Percentiles rank a stretch among this genome's conserved stretches.
Conservation (phyloP, 352 stramenopile genomes). For the Globisporangium takayamanum region DNA sequence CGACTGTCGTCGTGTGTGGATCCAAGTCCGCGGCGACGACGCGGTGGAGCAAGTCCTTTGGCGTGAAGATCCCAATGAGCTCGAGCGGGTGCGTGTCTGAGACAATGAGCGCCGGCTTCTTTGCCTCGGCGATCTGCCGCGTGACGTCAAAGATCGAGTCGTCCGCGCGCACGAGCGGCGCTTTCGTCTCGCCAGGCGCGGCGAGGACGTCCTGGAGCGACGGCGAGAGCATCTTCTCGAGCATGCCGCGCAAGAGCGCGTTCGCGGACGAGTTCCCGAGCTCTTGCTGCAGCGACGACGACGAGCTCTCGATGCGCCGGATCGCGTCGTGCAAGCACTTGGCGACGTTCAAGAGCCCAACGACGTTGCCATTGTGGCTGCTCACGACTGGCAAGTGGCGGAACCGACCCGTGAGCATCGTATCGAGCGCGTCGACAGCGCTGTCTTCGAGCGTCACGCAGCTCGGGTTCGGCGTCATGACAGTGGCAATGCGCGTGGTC, state of each 20-base stretch:
- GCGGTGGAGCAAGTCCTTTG: constrained; percentile 96
- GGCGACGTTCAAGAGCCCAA: constrained; percentile 95
- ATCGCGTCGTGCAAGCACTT: constrained; percentile 99
- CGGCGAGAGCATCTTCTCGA: constrained; percentile 86
- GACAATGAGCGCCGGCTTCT: constrained; percentile 74
- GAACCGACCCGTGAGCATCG: constrained; percentile 90
- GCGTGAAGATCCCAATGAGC: constrained; percentile 96
- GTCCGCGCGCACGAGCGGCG: constrained; percentile 65
- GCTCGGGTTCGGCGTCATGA: constrained; percentile 84
- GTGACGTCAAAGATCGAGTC: constrained; percentile 70
- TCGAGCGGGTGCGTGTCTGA: constrained; percentile 44
- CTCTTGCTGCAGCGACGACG: constrained; percentile 74
- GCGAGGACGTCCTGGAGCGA: constrained; percentile 73
- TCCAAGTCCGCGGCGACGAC: constrained; percentile 90
- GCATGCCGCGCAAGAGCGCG: constrained; percentile 60
- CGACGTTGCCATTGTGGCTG: constrained; percentile 72
- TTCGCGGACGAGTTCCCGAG: constrained; percentile 54
- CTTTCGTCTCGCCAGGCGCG: constrained; percentile 49
- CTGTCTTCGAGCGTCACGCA: constrained; percentile 82
- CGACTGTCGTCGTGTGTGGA: constrained; percentile 84
- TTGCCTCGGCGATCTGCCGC: constrained; percentile 67
- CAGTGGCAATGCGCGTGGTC: constrained; percentile 54
- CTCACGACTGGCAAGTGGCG: constrained; percentile 95
- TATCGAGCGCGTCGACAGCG: constrained; percentile 76
- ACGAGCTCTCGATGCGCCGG: constrained; percentile 90